Evolutionary conservation across 805 yeast species (phyloP).

Genomic region (Wickerhamomyces xylosicus): DNA sequence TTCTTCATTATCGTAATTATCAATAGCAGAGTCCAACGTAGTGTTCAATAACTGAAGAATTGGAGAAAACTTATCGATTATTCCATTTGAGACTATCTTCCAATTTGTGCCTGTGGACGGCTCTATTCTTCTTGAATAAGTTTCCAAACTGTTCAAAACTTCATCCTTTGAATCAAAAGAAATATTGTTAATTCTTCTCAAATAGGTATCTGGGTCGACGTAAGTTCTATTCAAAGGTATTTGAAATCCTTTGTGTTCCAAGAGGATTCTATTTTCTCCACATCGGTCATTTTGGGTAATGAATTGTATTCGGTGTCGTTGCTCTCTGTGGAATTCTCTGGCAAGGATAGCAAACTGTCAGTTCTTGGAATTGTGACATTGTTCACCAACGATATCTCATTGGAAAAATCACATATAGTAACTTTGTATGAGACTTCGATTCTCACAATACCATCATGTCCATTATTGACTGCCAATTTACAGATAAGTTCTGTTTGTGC

Average conservation of each 20-base stretch:
- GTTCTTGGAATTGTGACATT: conserved; percentile 30
- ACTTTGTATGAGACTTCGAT: conserved; percentile 54
- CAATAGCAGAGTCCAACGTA: conserved; percentile 17
- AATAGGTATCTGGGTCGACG: conserved; percentile 38
- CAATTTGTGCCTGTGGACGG: conserved; percentile 40
- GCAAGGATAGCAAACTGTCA: conserved; percentile 22
- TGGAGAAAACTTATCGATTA: conserved; percentile 46
- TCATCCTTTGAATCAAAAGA: conserved; percentile 24
- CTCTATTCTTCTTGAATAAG: conserved; percentile 20
- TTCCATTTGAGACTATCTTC: conserved; percentile 39
- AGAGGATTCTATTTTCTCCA: conserved; percentile 35
- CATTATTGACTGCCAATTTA: conserved; percentile 37
- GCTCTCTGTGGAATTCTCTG: conserved; percentile 3
- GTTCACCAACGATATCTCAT: conserved; percentile 35
- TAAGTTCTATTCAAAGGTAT: conserved; percentile 44
- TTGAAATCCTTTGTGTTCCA: conserved; percentile 43
- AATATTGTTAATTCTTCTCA: conserved; percentile 26
- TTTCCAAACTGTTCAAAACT: conserved; percentile 26
- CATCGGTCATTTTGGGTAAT: conserved; percentile 28
- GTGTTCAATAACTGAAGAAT: conserved; percentile 30
- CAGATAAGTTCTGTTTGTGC: conserved; percentile 41
- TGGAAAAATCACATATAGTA: conserved; percentile 46
- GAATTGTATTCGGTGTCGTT: conserved; percentile 9
- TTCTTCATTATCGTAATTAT: not conserved
- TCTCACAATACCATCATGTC: conserved; percentile 48